phyloP scores from a whole-genome alignment of 163 green algal species.

The Botryococcus braunii region DNA sequence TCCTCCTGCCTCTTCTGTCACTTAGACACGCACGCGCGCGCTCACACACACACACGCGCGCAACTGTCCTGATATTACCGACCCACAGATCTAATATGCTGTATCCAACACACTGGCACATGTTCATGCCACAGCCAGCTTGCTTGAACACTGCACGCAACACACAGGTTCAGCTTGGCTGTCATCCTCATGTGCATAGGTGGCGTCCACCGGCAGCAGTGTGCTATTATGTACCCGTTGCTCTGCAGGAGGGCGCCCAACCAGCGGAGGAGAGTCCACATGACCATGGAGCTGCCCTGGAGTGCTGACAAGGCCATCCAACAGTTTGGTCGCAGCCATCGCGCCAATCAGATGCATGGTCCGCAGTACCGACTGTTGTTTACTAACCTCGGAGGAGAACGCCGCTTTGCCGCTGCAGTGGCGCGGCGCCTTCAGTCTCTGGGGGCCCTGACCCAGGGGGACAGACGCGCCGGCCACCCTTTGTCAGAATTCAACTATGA shows the following conservation, averaged over 20 bases:
- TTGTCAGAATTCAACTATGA: constrained; percentile 47
- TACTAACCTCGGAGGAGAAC: constrained; percentile 74
- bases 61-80: no score
- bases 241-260: constrained; percentile 31
- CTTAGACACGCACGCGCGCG: no score
- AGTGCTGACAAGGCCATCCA: constrained; percentile 58
- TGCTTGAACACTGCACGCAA: no score
- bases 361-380: constrained; percentile 74
- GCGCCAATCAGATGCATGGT: constrained; percentile 37
- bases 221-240: no score
- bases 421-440: constrained; percentile 75
- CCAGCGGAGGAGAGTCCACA: constrained; percentile 47
- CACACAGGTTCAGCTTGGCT: no score
- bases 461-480: constrained; percentile 25
- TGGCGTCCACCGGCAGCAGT: no score
- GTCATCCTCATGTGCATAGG: no score
- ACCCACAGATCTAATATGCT: no score
- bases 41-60: no score
- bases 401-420: constrained; percentile 78
- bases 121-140: no score
- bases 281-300: constrained; percentile 61
- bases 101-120: no score
- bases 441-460: constrained; percentile 53
- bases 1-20: no score
- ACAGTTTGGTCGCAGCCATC: constrained; percentile 31